Evolutionary conservation across 75 land plant genomes (phyloP), one percentile per base, ranked within the genome.

Genomic region (Ceratopteris richardii): DNA sequence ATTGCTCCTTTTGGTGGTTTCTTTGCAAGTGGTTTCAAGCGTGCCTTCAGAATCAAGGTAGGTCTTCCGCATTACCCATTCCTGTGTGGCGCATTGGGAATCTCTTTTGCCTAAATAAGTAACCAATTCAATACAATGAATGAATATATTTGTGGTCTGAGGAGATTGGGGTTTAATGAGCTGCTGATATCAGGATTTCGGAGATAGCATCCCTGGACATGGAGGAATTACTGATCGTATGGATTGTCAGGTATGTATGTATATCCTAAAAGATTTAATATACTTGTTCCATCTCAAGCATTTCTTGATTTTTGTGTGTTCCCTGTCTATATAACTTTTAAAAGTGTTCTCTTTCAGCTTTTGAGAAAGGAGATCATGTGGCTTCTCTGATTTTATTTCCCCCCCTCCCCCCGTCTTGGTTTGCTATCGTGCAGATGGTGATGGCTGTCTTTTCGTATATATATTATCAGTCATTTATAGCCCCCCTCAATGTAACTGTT

Each of bases 1-100:
- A 84, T 94, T 43, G 96, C 98, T 56, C 98, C 98, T n/a, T 94
- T 94, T 81, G 98, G 98, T 62, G 98, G 98, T 14, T 94, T 94
- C 43, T 94, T 94, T 73, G 98, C 98, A 16, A 94, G 98, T 75
- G 98, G 98, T 22, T 94, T 94, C 64, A 94, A 94, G 56, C 77
- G 98, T 57, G 98, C 98, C 31, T 94, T 94, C 52, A 94, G 89
- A 62, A 71, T 94, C 36, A 94, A 94, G 91, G 98, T 88, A 27
- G 4, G 28, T 56, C n/a, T 7, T 13, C 20, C 13, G 9, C 24
- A 47, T 46, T 31, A 22, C 13, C 13, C 26, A 46, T 27, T 7
- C 12, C 9, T 53, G 6, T 39, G 57, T n/a, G 29, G 65, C 14
- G 42, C 9, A 40, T 25, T 29, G 33, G 60, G 33, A 16, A 37